phyloP scores from a whole-genome alignment of 805 yeast genomes.

The Yamadazyma scolyti region DNA sequence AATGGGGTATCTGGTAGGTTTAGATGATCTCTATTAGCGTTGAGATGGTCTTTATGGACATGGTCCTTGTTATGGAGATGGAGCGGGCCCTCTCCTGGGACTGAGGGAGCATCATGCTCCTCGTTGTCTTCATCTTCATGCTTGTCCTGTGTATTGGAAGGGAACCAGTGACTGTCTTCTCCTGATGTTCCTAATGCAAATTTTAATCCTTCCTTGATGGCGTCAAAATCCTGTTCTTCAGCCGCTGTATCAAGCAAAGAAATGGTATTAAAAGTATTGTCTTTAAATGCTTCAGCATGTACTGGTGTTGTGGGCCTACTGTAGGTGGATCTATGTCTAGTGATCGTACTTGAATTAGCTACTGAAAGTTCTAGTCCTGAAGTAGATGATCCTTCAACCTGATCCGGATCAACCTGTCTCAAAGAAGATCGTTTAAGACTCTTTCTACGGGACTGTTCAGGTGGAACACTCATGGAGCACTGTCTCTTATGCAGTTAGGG shows the following conservation, averaged over 20 bases:
- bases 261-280: conserved; percentile 3
- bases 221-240: conserved; percentile 25
- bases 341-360: too few species aligned
- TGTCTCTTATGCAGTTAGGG: too few species aligned
- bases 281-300: too few species aligned
- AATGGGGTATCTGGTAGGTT: conserved; percentile 6
- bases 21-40: not conserved
- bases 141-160: too few species aligned
- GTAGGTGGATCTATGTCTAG: too few species aligned
- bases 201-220: conserved; percentile 28
- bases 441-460: too few species aligned
- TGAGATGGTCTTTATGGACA: not conserved
- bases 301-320: too few species aligned
- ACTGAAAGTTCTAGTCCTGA: too few species aligned
- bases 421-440: too few species aligned
- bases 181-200: conserved; percentile 30
- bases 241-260: conserved; percentile 23
- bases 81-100: not conserved
- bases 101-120: not conserved
- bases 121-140: not conserved
- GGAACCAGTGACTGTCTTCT: conserved; percentile 27
- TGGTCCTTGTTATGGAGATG: not conserved
- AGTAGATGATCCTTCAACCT: too few species aligned
- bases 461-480: too few species aligned
- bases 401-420: too few species aligned